Percentiles rank a stretch among this genome's conserved stretches.
These are phyloP conservation scores for Digitaria exilis DNA, from an alignment of 202 grass and related monocot species.

Conservation along the genomic window DNA sequence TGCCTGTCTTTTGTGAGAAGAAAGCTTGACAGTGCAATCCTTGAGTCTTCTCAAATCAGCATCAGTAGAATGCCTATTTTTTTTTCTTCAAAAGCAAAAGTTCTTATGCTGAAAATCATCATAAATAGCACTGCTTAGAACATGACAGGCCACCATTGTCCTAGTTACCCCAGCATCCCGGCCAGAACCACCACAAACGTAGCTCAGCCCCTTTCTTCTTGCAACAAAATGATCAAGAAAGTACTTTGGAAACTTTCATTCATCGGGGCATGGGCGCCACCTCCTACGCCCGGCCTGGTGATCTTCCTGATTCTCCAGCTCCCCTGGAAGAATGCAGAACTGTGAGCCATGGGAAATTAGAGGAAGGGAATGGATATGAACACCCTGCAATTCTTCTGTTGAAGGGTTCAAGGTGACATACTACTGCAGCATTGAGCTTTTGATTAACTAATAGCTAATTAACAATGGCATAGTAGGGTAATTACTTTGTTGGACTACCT, in stretches of 20 bases:
- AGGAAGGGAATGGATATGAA: neutral
- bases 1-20: constrained; percentile 23
- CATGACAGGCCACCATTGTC: constrained; percentile 27
- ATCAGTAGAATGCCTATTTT: constrained; percentile 17
- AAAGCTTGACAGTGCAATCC: constrained; percentile 19
- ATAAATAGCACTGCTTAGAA: constrained; percentile 47
- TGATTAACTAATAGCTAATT: neutral
- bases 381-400: constrained; percentile 22
- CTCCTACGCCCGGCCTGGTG: constrained; percentile 31
- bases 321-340: constrained; percentile 35
- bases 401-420: constrained; percentile 15
- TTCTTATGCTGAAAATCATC: constrained; percentile 38
- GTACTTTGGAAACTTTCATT: constrained; percentile 31
- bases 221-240: constrained; percentile 31
- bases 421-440: neutral
- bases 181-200: constrained; percentile 19
- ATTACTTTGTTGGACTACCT: constrained; percentile 6
- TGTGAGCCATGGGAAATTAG: constrained; percentile 16
- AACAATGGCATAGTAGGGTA: neutral
- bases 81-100: constrained; percentile 33
- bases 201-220: neutral
- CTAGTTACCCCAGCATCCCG: constrained; percentile 30
- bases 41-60: constrained; percentile 28
- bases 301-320: constrained; percentile 45
- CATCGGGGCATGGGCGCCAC: neutral